phyloP scores from a whole-genome alignment of 371 early-diverging fungal genomes.

The Blastocladiella emersonii region DNA sequence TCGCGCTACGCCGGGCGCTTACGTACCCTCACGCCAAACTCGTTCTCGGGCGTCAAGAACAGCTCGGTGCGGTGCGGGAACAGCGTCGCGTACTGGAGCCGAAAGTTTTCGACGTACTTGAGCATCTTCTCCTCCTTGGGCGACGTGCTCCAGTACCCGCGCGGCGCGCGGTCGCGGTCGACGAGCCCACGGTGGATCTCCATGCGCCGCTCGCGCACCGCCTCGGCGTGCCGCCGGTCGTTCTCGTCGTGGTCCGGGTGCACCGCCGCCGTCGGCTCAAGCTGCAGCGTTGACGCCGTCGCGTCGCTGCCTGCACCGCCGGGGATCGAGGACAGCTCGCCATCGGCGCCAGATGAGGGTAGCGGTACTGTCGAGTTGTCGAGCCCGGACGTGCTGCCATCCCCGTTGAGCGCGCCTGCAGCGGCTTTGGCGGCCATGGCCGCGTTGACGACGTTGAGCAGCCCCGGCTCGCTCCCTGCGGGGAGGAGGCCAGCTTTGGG shows the following conservation, averaged over 20 bases:
- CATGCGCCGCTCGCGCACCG: neutral
- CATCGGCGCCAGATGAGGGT: too few species aligned
- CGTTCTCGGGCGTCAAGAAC: constrained; percentile 23
- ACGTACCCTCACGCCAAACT: constrained; percentile 27
- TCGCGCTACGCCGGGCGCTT: neutral
- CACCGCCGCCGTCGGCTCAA: neutral
- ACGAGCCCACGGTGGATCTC: constrained; percentile 6
- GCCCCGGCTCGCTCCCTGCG: too few species aligned
- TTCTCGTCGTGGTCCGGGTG: neutral
- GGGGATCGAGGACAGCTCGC: too few species aligned
- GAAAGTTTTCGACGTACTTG: constrained; percentile 32
- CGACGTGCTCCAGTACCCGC: constrained; percentile 21
- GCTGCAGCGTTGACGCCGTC: neutral
- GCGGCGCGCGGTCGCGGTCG: constrained; percentile 21
- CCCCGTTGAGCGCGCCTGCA: too few species aligned
- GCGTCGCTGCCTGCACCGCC: too few species aligned
- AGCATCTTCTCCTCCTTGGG: constrained; percentile 23
- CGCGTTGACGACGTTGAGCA: too few species aligned
- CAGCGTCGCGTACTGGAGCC: constrained; percentile 29
- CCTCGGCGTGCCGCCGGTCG: neutral
- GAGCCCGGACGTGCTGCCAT: too few species aligned
- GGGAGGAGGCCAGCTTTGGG: too few species aligned
- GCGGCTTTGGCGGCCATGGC: too few species aligned
- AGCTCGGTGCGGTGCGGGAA: constrained; percentile 32
- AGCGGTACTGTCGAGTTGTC: too few species aligned